Base-by-base conservation (phyloP, 1,284 basidiomycete species). In the Cryptococcus hybrid region DNA sequence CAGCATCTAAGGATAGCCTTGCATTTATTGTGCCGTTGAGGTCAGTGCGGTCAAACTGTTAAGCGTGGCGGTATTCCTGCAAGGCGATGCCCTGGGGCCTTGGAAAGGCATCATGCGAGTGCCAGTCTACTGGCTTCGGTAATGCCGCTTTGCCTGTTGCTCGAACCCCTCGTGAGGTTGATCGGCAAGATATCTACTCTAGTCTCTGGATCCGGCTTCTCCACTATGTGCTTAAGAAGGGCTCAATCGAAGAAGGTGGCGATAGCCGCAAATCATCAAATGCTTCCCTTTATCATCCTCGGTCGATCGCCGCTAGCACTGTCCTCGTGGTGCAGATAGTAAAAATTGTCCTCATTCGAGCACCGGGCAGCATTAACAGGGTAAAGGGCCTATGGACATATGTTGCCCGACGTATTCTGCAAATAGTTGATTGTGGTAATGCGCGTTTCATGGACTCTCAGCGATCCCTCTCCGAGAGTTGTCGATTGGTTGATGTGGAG, bases 401-500 rank as follows among this genome's bases (percentile, higher is more conserved):
- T 50, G 59, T 73, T 42, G 55, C 69, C 1, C 49, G 46, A 8
- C 53, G 64, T n/a, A 40, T 73, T 3, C 52, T 58, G 0, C 18
- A 50, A 1, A 51, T 58, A 13, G 55, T 67, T 7, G 35, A 53
- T 7, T 66, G 65, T 42, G 70, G 64, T n/a, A 54, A 67, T 49
- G 69, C 61, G 0, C 51, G 51, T 13, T 71, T 71, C 57, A 43
- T 51, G 39, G 51, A 63, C 24, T 18, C 47, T 3, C 34, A 43
- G 44, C 39, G 38, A 0, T 11, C 48, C 2, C 35, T 51, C 8
- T 2, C 69, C 69, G 7, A 56, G 73, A 5, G 50, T 71, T 1
- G 61, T 88, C 3, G 89, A 91, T 70, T 89, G 88, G 69, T 79
- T 85, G 39, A 79, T 86, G 35, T 90, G 88, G 88, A 88, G 87